These are phyloP conservation scores for Pythium rishiriense DNA, from an alignment of 352 stramenopile genomes.

Conservation along the genomic window DNA sequence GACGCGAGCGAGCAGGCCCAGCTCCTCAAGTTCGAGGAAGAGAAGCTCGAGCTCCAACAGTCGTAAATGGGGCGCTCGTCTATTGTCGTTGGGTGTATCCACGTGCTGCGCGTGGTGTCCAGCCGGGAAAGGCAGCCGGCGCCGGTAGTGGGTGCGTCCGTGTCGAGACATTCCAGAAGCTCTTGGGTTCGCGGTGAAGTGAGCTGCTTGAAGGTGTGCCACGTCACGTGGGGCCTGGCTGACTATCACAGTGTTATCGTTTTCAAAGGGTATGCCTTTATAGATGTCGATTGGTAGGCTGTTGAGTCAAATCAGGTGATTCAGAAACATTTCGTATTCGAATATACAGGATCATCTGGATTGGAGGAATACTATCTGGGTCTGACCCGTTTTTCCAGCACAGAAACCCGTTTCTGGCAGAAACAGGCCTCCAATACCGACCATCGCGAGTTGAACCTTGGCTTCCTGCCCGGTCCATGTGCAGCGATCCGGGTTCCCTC, in stretches of 20 bases:
- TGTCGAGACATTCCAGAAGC: not conserved
- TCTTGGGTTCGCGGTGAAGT: not conserved
- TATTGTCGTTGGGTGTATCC: not conserved
- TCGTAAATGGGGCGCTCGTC: too few relatives aligned
- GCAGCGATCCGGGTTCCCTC: constrained; percentile 9
- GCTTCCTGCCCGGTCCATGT: not conserved
- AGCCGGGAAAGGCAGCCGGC: not conserved
- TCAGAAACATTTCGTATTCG: not conserved
- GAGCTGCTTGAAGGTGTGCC: constrained; percentile 16
- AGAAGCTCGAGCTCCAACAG: constrained; percentile 39
- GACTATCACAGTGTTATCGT: not conserved
- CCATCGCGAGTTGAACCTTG: not conserved
- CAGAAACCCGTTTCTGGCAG: constrained; percentile 13
- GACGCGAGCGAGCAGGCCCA: constrained; percentile 20
- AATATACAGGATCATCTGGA: not conserved
- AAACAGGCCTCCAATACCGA: constrained; percentile 3
- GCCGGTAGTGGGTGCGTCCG: not conserved
- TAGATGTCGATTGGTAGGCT: not conserved
- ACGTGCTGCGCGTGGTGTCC: not conserved
- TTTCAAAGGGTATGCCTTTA: constrained; percentile 15
- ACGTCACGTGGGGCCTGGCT: constrained; percentile 17
- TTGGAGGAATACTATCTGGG: not conserved
- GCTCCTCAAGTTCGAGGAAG: constrained; percentile 28
- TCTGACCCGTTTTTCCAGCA: constrained; percentile 14
- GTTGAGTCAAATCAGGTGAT: constrained; percentile 8